Evolutionary conservation across 202 grass and related monocot genomes (phyloP).

Genomic region (Bolboschoenoplectus hybrid): DNA sequence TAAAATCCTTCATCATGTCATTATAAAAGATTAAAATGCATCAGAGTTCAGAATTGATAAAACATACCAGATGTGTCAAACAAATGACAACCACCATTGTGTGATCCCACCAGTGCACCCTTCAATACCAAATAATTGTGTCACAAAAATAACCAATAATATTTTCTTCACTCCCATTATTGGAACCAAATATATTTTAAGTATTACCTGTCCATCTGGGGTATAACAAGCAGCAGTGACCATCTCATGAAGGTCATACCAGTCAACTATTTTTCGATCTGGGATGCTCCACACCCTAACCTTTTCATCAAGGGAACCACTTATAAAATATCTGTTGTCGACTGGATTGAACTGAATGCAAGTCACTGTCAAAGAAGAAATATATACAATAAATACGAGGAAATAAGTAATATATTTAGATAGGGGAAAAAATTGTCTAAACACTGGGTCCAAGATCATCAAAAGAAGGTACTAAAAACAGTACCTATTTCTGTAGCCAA

Average conservation of each 20-base stretch:
- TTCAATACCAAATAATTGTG: constrained; percentile 52
- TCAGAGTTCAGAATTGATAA: not conserved
- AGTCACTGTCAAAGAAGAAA: constrained; percentile 60
- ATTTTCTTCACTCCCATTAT: constrained; percentile 15
- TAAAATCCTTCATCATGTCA: not conserved
- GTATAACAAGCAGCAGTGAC: constrained; percentile 94
- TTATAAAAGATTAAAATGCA: constrained; percentile 3
- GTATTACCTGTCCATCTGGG: constrained; percentile 80
- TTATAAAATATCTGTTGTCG: constrained; percentile 95
- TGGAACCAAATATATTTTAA: constrained; percentile 29
- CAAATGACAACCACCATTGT: constrained; percentile 91
- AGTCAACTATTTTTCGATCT: constrained; percentile 93
- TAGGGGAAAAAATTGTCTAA: constrained; percentile 9
- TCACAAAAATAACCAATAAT: constrained; percentile 33
- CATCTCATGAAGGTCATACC: constrained; percentile 99
- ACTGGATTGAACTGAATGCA: constrained; percentile 99
- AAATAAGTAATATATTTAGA: constrained; percentile 14
- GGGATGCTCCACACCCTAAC: constrained; percentile 95
- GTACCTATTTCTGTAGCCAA: constrained; percentile 33
- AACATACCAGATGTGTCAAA: constrained; percentile 93
- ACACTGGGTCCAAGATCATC: not conserved
- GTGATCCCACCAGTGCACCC: constrained; percentile 93
- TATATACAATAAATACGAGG: not conserved
- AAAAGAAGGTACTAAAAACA: constrained; percentile 27
- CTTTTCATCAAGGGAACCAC: constrained; percentile 97